Conservation (phyloP, 495 filamentous ascomycete species). For the Antarctomyces pellizariae region DNA sequence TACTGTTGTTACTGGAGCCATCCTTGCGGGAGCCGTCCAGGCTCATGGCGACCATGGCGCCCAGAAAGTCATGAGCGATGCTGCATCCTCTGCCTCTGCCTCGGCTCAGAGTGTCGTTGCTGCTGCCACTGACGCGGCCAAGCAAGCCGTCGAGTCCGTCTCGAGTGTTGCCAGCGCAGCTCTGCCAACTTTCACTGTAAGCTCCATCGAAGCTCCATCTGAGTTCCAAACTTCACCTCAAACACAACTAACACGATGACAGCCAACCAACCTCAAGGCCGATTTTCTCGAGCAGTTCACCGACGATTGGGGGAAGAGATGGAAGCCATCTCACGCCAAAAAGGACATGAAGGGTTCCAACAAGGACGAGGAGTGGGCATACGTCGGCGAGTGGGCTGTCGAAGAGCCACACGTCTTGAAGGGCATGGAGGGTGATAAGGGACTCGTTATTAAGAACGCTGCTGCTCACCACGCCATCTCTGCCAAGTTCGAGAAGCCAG, state of each 20-base stretch:
- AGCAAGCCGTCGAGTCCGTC: constrained; percentile 18
- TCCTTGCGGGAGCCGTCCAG: constrained; percentile 41
- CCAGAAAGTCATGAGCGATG: constrained; percentile 29
- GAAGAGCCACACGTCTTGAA: constrained; percentile 86
- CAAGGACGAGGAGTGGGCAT: constrained; percentile 92
- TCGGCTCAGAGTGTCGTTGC: constrained; percentile 19
- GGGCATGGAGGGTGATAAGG: constrained; percentile 89
- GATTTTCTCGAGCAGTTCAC: constrained; percentile 98
- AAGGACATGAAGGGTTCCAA: constrained; percentile 48
- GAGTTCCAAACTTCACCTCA: too few relatives aligned
- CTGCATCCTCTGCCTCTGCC: constrained; percentile 16
- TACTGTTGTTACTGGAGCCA: constrained; percentile 42
- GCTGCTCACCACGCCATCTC: constrained; percentile 99
- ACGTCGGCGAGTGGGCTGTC: constrained; percentile 87
- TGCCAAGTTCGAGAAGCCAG: constrained; percentile 89
- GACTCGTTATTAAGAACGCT: constrained; percentile 87
- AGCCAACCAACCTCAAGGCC: constrained; percentile 76
- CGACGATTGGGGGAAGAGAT: constrained; percentile 75
- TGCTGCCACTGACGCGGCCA: constrained; percentile 13
- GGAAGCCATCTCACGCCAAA: constrained; percentile 88
- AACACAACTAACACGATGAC: too few relatives aligned
- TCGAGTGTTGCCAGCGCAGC: constrained; percentile 30
- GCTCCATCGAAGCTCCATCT: constrained; percentile 14
- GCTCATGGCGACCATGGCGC: constrained; percentile 44
- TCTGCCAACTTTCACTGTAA: constrained; percentile 76